A percentile compares a stretch with the other conserved stretches of the same genome.
phyloP scores from a whole-genome alignment of 1,139 yeast species.

The Pneumocystis canis region DNA sequence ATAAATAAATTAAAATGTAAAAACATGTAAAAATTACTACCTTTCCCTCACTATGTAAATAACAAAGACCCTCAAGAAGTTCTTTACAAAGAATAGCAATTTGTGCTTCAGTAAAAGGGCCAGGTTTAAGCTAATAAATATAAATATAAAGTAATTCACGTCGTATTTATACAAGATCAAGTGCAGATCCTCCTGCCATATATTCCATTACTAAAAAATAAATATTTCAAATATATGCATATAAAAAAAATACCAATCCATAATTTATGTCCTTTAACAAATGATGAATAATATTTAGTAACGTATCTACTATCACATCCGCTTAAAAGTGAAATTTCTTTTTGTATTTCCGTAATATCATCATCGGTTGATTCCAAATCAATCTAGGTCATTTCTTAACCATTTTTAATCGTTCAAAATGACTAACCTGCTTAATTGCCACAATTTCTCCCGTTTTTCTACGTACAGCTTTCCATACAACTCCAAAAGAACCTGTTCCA shows the following conservation, averaged over 20 bases:
- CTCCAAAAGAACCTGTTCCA: slow-evolving; percentile 82
- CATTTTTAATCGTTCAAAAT: background rate
- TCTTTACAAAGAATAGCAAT: slow-evolving; percentile 47
- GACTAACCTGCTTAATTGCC: slow-evolving; percentile 18
- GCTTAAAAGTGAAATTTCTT: slow-evolving; percentile 61
- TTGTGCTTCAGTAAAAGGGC: slow-evolving; percentile 42
- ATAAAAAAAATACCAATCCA: slow-evolving; percentile 46
- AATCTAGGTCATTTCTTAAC: slow-evolving; percentile 47
- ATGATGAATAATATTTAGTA: slow-evolving; percentile 62
- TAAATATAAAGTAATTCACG: background rate
- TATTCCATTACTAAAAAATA: slow-evolving; percentile 39
- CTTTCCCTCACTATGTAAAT: slow-evolving; percentile 61
- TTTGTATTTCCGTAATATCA: slow-evolving; percentile 64
- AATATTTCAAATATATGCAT: background rate
- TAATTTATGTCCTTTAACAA: slow-evolving; percentile 59
- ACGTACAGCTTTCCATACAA: slow-evolving; percentile 61
- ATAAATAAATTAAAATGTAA: background rate
- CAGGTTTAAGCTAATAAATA: slow-evolving; percentile 29
- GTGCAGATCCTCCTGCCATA: slow-evolving; percentile 70
- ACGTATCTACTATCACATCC: slow-evolving; percentile 59
- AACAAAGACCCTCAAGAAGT: slow-evolving; percentile 50
- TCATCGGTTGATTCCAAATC: slow-evolving; percentile 67
- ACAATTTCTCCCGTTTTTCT: slow-evolving; percentile 19
- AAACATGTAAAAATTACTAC: background rate
- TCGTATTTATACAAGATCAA: slow-evolving; percentile 33